Base-by-base conservation (phyloP, 139 green algal genomes). In the Chlamydomonas sp. region DNA sequence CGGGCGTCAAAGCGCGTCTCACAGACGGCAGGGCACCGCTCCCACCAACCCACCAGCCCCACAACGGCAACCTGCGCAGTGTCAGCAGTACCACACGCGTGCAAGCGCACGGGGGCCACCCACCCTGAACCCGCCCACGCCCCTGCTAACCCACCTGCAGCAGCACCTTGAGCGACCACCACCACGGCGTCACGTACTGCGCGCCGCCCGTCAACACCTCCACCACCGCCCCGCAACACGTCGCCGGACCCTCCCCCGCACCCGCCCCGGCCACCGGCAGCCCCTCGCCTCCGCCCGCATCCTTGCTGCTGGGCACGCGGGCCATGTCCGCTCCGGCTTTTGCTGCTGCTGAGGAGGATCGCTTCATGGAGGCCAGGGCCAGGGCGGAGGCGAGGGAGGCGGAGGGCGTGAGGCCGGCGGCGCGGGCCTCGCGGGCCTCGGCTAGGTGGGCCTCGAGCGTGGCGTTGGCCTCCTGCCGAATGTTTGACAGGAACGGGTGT, bases 141-240 rank as follows among this genome's bases (percentile, higher is more conserved):
- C 66, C 10, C 9, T 71, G 12, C 66, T 71, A 71, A 18, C 10
- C 66, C 60, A 86, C 72, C 75, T 76, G 66, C n/a, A 88, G 75
- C 67, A 88, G 81, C 81, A 85, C 68, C 58, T 62, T 67, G 63
- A 88, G 88, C 61, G 69, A 68, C 78, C 77, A 89, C 62, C 69
- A 89, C 88, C 69, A 85, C 14, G 77, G 82, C 3, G 82, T 89
- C 18, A 82, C 84, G 83, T 85, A 88, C 66, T 69, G 57, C 75
- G 71, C 14, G 14, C 66, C 73, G 63, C 69, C 72, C 18, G 5
- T 87, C 20, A 87, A 78, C 16, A 10, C 68, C 4, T 59, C 64
- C 59, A 62, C 67, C 68, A 78, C 14, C 1, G 62, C 68, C 62
- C 68, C 63, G 78, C 78, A 83, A 10, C 79, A 77, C 14, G 63